phyloP scores from a whole-genome alignment of 805 yeast genomes.

The Myxozyma melibiosi region DNA sequence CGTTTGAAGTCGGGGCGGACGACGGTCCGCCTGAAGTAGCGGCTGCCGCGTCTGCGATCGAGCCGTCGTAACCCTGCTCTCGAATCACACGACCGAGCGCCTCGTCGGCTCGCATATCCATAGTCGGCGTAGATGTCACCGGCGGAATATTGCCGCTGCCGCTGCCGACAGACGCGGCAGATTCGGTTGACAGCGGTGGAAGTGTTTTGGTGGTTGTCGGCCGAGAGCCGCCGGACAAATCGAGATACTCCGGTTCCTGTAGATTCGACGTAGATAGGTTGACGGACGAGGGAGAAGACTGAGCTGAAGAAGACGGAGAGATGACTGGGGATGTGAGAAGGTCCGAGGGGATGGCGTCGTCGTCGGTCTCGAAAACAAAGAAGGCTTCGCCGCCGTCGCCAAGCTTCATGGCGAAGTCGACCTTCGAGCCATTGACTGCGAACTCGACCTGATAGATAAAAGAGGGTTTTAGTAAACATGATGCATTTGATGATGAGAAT shows the following conservation, averaged over 20 bases:
- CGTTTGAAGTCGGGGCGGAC: slow-evolving; percentile 15
- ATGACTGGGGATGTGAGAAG: slow-evolving; percentile 85
- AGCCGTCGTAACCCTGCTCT: slow-evolving; percentile 1
- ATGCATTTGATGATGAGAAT: background rate
- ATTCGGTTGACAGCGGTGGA: slow-evolving; percentile 25
- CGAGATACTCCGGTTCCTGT: slow-evolving; percentile 56
- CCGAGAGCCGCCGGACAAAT: slow-evolving; percentile 41
- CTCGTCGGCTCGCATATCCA: slow-evolving; percentile 10
- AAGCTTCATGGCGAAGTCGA: slow-evolving; percentile 90
- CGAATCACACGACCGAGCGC: slow-evolving; percentile 11
- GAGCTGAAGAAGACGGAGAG: slow-evolving; percentile 60
- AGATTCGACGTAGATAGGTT: slow-evolving; percentile 29
- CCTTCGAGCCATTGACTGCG: slow-evolving; percentile 76
- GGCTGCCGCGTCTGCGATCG: slow-evolving; percentile 11
- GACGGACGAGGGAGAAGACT: slow-evolving; percentile 35
- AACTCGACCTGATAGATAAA: slow-evolving; percentile 61
- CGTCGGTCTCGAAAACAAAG: slow-evolving; percentile 86
- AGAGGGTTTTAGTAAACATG: background rate
- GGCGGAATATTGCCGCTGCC: slow-evolving; percentile 35
- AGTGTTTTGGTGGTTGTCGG: background rate
- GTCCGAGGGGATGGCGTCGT: slow-evolving; percentile 65
- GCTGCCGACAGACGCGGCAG: too few species aligned
- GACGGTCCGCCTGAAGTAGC: too few species aligned
- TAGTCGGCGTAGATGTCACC: background rate
- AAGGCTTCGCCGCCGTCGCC: slow-evolving; percentile 99